Base-by-base conservation (phyloP, 108 stramenopile genomes). In the Parmales sp. region DNA sequence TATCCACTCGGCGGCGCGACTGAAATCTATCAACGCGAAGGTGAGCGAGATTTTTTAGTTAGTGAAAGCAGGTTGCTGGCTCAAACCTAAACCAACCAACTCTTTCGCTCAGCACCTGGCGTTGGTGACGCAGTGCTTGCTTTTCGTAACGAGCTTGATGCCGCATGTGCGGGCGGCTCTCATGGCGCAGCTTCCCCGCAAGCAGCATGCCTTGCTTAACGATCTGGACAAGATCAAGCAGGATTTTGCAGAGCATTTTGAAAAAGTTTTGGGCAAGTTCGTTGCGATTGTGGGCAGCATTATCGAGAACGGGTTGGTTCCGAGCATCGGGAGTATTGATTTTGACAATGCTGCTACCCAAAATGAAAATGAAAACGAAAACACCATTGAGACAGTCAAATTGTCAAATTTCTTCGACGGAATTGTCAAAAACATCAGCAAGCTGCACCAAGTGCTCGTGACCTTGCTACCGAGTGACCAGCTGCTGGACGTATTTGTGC, bases 21-120 rank as follows among this genome's bases (percentile, higher is more conserved):
- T 94, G 64, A 90, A 89, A 51, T 88, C 87, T 18, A 96, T 96
- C 73, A 92, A 91, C 41, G n/a, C 29, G 8, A 16, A 43, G 41
- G 16, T 16, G 11, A 43, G 41, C 11, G 41, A 43, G 16, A 13
- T 43, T 13, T 43, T 13, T 16, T 43, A 43, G 8, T 43, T 43
- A 43, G 11, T 43, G 41, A 13, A 16, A 43, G 16, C 11, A 13
- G 11, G 41, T 13, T 16, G 16, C 41, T 43, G 11, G 16, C 8
- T 16, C 16, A 43, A 43, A 34, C 54, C 29, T 60, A 5, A 60
- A 60, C 54, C n/a, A n/a, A n/a, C n/a, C n/a, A n/a, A n/a, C n/a
- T n/a, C n/a, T n/a, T n/a, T n/a, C n/a, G 95, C 95, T 2, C 95
- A 95, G 70, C 95, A 96, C 76, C 78, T 96, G 20, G 91, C 91